Percentiles rank a stretch among this genome's conserved stretches.
These are phyloP conservation scores for Volvox africanus DNA, from an alignment of 139 green algal species.

Conservation along the genomic window DNA sequence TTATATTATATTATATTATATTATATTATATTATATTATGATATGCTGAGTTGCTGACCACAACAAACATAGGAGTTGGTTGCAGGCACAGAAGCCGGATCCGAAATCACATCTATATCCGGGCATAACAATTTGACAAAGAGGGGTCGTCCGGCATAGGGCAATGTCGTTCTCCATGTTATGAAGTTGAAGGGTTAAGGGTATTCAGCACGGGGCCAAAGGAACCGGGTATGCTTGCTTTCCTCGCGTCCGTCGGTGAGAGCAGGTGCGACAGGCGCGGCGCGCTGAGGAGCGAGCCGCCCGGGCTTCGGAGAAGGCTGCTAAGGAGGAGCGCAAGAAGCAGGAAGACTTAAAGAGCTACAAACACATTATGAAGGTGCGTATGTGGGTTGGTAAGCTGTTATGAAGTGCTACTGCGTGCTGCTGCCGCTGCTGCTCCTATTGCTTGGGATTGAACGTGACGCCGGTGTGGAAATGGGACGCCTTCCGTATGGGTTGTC, in stretches of 20 bases:
- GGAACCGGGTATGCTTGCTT: background rate
- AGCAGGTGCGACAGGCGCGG: slow-evolving; percentile 54
- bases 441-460: background rate
- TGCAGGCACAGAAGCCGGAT: no score
- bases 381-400: background rate
- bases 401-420: background rate
- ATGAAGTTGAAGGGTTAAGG: background rate
- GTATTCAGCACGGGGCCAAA: background rate
- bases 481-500: background rate
- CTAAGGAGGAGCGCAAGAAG: slow-evolving; percentile 75
- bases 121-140: no score
- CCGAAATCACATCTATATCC: no score
- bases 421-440: background rate
- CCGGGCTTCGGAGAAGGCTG: slow-evolving; percentile 74
- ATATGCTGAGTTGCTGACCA: no score
- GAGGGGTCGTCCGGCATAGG: background rate
- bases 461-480: no score
- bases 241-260: background rate
- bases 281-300: slow-evolving; percentile 66
- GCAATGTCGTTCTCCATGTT: no score
- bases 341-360: slow-evolving; percentile 86
- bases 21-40: no score
- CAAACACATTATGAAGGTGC: slow-evolving; percentile 82
- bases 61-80: no score
- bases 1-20: no score